phyloP scores from a whole-genome alignment of 345 rosid species.

The Turritis glabra region DNA sequence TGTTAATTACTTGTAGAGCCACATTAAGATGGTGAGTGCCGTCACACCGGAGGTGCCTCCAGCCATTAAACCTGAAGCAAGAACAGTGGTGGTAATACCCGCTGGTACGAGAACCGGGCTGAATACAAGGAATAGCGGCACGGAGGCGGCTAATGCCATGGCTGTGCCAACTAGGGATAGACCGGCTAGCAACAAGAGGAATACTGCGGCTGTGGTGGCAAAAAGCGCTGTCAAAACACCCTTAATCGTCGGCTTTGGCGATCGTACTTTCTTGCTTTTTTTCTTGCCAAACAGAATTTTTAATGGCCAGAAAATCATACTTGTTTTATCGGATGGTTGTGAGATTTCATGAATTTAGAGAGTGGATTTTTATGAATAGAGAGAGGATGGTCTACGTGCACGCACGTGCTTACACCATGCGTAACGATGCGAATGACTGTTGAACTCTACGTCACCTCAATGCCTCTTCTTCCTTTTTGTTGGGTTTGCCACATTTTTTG shows the following conservation, averaged over 20 bases:
- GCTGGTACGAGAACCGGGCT: conserved; percentile 85
- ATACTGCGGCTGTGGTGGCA: conserved; percentile 57
- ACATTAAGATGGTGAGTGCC: conserved; percentile 53
- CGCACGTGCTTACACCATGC: conserved; percentile 28
- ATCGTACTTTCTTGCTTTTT: background rate
- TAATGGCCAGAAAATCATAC: background rate
- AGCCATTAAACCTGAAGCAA: conserved; percentile 55
- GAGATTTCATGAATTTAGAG: background rate
- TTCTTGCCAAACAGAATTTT: background rate
- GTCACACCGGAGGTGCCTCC: conserved; percentile 59
- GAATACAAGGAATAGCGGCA: conserved; percentile 65
- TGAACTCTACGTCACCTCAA: conserved; percentile 29
- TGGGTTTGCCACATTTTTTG: conserved; percentile 14
- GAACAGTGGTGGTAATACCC: conserved; percentile 39
- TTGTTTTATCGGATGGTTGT: background rate
- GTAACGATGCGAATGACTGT: conserved; percentile 21
- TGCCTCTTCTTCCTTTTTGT: background rate
- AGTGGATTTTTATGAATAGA: background rate
- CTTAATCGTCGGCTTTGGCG: background rate
- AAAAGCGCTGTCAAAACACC: background rate
- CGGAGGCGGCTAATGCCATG: conserved; percentile 54
- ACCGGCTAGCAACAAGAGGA: conserved; percentile 70
- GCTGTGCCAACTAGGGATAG: conserved; percentile 58
- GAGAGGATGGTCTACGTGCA: conserved; percentile 24
- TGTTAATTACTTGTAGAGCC: conserved; percentile 58